phyloP scores from a whole-genome alignment of 2,329 filamentous ascomycete genomes.

The Rutstroemia sp. region DNA sequence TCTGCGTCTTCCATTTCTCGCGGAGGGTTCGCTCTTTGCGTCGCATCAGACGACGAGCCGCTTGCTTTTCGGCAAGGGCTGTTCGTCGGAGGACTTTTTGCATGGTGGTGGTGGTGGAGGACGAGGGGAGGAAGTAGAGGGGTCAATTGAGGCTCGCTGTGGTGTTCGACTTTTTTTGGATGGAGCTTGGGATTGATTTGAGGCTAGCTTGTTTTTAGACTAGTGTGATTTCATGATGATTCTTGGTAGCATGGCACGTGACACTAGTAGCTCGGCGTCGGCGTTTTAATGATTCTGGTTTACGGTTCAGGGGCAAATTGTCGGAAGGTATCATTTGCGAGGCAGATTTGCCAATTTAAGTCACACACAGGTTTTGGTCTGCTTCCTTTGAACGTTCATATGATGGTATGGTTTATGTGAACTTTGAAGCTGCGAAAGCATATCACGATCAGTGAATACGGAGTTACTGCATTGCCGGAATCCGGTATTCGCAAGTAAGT shows the following conservation, averaged over 20 bases:
- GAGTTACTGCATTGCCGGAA: too few relatives aligned
- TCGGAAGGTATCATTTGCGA: background rate
- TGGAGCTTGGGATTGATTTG: conserved; percentile 7
- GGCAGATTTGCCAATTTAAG: background rate
- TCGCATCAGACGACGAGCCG: conserved; percentile 36
- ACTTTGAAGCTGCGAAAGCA: too few relatives aligned
- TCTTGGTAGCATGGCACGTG: background rate
- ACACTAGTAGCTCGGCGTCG: background rate
- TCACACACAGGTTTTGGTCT: too few relatives aligned
- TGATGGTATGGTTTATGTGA: too few relatives aligned
- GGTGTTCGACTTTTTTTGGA: conserved; percentile 10
- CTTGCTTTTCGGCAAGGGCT: conserved; percentile 59
- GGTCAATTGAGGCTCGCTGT: conserved; percentile 1
- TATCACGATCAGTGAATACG: too few relatives aligned
- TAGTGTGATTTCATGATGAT: background rate
- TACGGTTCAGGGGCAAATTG: conserved; percentile 5
- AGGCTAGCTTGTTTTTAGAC: background rate
- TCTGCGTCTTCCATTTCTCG: conserved; percentile 18
- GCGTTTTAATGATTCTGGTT: background rate
- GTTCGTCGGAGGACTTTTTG: conserved; percentile 64
- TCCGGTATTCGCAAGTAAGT: too few relatives aligned
- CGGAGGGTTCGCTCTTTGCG: conserved; percentile 11
- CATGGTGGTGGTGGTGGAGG: conserved; percentile 39
- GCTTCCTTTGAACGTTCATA: too few relatives aligned
- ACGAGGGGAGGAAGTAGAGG: background rate